Conservation (phyloP, 2,329 filamentous ascomycete genomes). For the Lasiodiplodia theobromae region DNA sequence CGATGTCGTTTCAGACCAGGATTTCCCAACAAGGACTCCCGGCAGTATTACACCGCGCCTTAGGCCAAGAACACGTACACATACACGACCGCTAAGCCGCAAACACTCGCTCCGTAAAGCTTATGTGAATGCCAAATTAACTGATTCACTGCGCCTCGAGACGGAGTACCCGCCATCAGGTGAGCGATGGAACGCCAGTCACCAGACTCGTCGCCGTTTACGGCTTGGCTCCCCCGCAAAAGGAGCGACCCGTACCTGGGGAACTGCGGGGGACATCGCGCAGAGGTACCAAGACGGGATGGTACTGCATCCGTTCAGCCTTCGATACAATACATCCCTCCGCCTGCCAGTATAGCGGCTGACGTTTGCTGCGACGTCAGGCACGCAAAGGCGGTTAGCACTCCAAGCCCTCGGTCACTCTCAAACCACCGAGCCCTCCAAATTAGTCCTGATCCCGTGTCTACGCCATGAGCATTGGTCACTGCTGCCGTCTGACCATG, state of each 20-base stretch:
- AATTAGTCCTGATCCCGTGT: background rate
- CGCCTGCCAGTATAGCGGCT: background rate
- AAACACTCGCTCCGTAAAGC: background rate
- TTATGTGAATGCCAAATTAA: background rate
- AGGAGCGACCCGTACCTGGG: background rate
- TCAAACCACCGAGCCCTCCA: conserved; percentile 10
- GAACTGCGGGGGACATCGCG: conserved; percentile 13
- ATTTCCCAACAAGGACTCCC: background rate
- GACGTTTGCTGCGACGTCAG: background rate
- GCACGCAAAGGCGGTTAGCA: conserved; percentile 1
- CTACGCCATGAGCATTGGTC: background rate
- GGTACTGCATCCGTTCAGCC: background rate
- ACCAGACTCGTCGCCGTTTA: background rate
- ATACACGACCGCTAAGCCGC: background rate
- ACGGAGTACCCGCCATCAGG: conserved; percentile 1
- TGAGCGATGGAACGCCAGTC: conserved; percentile 1
- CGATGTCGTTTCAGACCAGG: background rate
- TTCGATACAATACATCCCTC: background rate
- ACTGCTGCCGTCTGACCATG: background rate
- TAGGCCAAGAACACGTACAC: background rate
- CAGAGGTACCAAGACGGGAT: background rate
- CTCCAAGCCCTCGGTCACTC: conserved; percentile 1
- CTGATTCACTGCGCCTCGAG: background rate
- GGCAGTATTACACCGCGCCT: background rate
- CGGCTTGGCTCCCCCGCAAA: conserved; percentile 9